Percentiles rank a stretch among this genome's conserved stretches.
Conservation (phyloP, 805 yeast genomes). For the Millerozyma miso region DNA sequence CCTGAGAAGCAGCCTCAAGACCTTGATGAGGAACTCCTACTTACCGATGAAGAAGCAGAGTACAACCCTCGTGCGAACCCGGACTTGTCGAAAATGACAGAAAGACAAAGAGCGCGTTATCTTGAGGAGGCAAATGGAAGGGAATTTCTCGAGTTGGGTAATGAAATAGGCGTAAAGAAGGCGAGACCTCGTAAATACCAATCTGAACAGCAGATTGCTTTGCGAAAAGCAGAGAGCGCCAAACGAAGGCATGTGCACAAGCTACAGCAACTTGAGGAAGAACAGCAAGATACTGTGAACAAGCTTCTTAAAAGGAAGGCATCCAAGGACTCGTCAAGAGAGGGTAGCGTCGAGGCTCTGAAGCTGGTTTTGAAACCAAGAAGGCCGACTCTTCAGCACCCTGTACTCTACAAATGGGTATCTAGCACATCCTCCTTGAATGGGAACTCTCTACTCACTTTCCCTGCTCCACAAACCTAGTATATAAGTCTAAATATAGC, state of each 20-base stretch:
- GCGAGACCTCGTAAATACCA: slow-evolving; percentile 49
- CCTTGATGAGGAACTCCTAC: slow-evolving; percentile 30
- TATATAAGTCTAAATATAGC: background rate
- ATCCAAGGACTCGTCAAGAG: slow-evolving; percentile 36
- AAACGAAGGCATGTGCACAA: slow-evolving; percentile 82
- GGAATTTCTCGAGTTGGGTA: slow-evolving; percentile 26
- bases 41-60: slow-evolving; percentile 41
- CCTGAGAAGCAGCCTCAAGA: slow-evolving; percentile 24
- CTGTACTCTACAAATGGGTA: slow-evolving; percentile 29
- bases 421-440: slow-evolving; percentile 9
- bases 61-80: slow-evolving; percentile 38
- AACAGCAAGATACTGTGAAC: slow-evolving; percentile 87
- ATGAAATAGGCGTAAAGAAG: slow-evolving; percentile 27
- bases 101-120: slow-evolving; percentile 48
- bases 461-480: slow-evolving; percentile 1
- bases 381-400: slow-evolving; percentile 42
- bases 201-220: slow-evolving; percentile 79
- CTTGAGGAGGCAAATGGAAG: slow-evolving; percentile 13
- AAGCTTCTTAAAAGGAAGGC: slow-evolving; percentile 75
- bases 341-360: slow-evolving; percentile 17
- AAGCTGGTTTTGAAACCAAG: slow-evolving; percentile 28
- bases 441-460: slow-evolving; percentile 13
- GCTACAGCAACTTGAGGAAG: slow-evolving; percentile 82
- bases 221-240: slow-evolving; percentile 82
- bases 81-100: slow-evolving; percentile 50